Percentiles rank a stretch among this genome's conserved stretches.
Evolutionary conservation across 805 yeast genomes (phyloP).

Genomic region (Ogataea polymorpha): DNA sequence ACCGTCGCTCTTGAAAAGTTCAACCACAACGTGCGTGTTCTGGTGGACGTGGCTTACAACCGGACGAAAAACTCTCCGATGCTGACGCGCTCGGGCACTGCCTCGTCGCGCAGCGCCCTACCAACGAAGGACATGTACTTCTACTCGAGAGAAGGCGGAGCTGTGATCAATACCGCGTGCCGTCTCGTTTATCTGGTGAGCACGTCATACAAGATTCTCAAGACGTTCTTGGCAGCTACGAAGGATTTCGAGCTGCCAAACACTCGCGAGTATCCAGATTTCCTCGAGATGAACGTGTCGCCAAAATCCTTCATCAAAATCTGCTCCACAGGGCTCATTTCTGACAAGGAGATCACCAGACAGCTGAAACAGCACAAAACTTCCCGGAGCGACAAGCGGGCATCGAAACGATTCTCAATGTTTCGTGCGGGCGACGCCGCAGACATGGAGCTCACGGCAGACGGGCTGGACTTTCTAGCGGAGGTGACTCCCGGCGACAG

Average conservation of each 20-base stretch:
- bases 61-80: slow-evolving; percentile 9
- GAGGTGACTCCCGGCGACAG: slow-evolving; percentile 25
- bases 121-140: slow-evolving; percentile 35
- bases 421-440: slow-evolving; percentile 51
- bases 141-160: slow-evolving; percentile 65
- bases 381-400: slow-evolving; percentile 20
- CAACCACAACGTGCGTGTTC: slow-evolving; percentile 59
- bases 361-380: slow-evolving; percentile 27
- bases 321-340: slow-evolving; percentile 61
- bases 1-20: slow-evolving; percentile 60
- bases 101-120: background rate
- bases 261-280: slow-evolving; percentile 67
- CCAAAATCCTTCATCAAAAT: slow-evolving; percentile 58
- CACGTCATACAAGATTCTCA: slow-evolving; percentile 50
- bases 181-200: slow-evolving; percentile 53
- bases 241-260: slow-evolving; percentile 63
- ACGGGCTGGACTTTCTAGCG: slow-evolving; percentile 44
- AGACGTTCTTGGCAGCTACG: slow-evolving; percentile 50
- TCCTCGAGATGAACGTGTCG: slow-evolving; percentile 50
- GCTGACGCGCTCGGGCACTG: slow-evolving; percentile 11
- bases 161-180: slow-evolving; percentile 31
- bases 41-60: slow-evolving; percentile 40
- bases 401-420: slow-evolving; percentile 45
- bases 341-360: slow-evolving; percentile 32
- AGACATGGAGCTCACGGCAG: slow-evolving; percentile 43